Conservation (phyloP, 345 rosid genomes). For the Bruguiera gymnorhiza region DNA sequence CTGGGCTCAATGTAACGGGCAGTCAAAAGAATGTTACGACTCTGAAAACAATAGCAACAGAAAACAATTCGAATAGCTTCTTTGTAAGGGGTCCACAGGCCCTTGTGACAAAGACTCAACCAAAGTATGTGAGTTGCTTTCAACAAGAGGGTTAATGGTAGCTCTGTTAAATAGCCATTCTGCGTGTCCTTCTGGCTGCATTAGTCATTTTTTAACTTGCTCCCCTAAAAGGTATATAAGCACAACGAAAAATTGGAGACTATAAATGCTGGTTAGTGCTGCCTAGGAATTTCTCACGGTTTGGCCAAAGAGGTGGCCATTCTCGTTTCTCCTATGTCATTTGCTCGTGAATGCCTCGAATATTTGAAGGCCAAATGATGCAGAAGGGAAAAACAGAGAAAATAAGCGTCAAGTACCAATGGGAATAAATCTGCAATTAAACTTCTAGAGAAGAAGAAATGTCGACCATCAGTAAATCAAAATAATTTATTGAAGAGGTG, state of each 20-base stretch:
- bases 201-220: not conserved
- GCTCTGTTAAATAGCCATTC: constrained; percentile 8
- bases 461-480: no score
- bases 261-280: not conserved
- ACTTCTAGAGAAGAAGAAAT: no score
- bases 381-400: not conserved
- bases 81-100: constrained; percentile 78
- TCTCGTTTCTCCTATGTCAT: not conserved
- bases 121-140: constrained; percentile 50
- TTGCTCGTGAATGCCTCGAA: not conserved
- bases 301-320: no score
- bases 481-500: no score
- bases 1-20: constrained; percentile 43
- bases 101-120: constrained; percentile 47
- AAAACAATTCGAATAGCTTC: constrained; percentile 60
- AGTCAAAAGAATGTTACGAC: constrained; percentile 37
- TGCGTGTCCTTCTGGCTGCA: constrained; percentile 1
- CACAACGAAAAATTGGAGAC: not conserved
- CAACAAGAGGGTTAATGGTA: constrained; percentile 50
- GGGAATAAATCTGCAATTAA: no score
- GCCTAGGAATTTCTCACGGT: no score
- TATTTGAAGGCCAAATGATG: not conserved
- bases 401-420: no score
- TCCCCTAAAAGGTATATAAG: not conserved
- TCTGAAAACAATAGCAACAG: constrained; percentile 34